A percentile compares a stretch with the other conserved stretches of the same genome.
Conservation (phyloP, 805 yeast species). For the Candida orba region DNA sequence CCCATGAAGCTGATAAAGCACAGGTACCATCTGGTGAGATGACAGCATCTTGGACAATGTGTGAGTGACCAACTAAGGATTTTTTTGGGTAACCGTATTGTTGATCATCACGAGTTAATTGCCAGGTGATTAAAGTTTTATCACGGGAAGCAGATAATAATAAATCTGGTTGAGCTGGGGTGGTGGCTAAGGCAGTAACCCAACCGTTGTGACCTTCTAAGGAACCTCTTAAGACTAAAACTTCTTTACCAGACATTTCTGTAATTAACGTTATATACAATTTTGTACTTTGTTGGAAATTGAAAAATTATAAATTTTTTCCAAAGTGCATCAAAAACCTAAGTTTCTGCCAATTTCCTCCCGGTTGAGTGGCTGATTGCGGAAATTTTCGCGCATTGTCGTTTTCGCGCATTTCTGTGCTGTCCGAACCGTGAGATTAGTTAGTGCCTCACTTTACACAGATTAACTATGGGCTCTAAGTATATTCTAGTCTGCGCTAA, state of each 20-base stretch:
- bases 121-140: conserved; percentile 97
- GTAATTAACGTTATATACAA: conserved; percentile 1
- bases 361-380: background rate
- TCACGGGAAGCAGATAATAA: conserved; percentile 98
- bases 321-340: background rate
- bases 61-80: conserved; percentile 97
- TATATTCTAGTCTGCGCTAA: conserved; percentile 10
- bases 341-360: conserved; percentile 2
- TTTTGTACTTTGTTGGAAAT: background rate
- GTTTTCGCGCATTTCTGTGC: background rate
- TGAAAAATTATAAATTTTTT: background rate
- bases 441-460: conserved; percentile 23
- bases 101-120: conserved; percentile 91
- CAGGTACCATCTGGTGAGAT: conserved; percentile 96
- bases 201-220: conserved; percentile 95
- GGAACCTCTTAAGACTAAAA: conserved; percentile 99
- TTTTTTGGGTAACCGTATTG: conserved; percentile 97
- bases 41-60: conserved; percentile 96
- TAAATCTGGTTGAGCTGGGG: conserved; percentile 96
- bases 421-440: conserved; percentile 8
- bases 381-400: no score
- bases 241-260: conserved; percentile 80
- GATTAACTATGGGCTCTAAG: conserved; percentile 15
- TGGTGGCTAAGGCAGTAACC: conserved; percentile 98
- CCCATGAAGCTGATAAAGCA: conserved; percentile 99